Percentiles rank a stretch among this genome's conserved stretches.
These are phyloP conservation scores for Mediolabrus comicus DNA, from an alignment of 108 stramenopile species.

Conservation along the genomic window DNA sequence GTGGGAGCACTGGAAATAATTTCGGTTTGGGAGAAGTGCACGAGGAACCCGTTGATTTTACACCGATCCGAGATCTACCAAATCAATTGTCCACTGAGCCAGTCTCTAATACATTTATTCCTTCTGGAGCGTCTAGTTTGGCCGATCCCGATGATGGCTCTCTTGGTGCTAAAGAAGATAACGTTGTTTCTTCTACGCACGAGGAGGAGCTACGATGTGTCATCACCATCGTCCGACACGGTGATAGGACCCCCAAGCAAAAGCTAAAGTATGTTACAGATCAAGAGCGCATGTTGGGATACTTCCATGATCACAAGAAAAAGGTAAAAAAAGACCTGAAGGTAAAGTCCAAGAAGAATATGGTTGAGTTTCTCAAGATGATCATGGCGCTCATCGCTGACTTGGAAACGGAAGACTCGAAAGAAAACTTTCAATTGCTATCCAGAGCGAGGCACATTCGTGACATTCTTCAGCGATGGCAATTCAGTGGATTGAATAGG, in stretches of 20 bases:
- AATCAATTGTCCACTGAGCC: conserved; percentile 64
- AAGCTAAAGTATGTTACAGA: conserved; percentile 95
- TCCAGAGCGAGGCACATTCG: conserved; percentile 81
- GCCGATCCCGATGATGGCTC: conserved; percentile 46
- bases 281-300: conserved; percentile 74
- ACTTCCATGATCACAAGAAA: conserved; percentile 70
- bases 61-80: conserved; percentile 73
- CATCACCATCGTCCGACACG: conserved; percentile 95
- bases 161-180: conserved; percentile 13
- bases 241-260: conserved; percentile 98
- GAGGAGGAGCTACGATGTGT: conserved; percentile 94
- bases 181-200: conserved; percentile 41
- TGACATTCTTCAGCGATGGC: conserved; percentile 89
- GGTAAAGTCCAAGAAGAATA: conserved; percentile 86
- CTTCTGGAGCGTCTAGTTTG: conserved; percentile 45
- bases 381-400: conserved; percentile 72
- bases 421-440: conserved; percentile 51
- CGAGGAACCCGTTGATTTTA: conserved; percentile 16
- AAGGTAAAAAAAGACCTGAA: conserved; percentile 90
- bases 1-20: background rate
- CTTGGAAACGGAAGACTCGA: conserved; percentile 43
- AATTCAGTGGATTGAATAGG: conserved; percentile 94
- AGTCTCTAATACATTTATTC: conserved; percentile 42
- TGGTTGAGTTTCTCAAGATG: conserved; percentile 86
- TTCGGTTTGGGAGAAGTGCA: background rate